Evolutionary conservation across 306 rosid genomes (phyloP), one percentile per base, ranked within the genome.

Genomic region (Alnus rubra): DNA sequence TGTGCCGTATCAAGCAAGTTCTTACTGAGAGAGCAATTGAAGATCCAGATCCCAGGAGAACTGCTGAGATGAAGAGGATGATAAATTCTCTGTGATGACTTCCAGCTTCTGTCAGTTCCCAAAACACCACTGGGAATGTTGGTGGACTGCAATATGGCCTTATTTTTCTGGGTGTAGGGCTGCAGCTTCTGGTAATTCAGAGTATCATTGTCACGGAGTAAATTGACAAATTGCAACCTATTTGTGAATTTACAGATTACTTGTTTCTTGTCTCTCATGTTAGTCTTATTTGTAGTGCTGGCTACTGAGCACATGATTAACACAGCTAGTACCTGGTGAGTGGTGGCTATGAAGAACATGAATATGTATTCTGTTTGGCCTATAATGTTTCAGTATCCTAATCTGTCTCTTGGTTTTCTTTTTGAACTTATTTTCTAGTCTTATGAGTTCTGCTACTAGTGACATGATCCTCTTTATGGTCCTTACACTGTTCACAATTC

Each of bases 11-110:
- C 89, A 95, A 95, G 88, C 98, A 95, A 0, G 97, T 95, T 49
- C 97, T 92, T 70, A 95, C 97, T 0, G 98, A 95, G 87, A 89
- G 97, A 75, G 98, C 97, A 71, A 89, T 91, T 49, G 97, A 89
- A 13, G 98, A 95, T n/a, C 95, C 97, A 31, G 97, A 95, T 80
- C 87, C 95, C 28, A 88, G 98, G 85, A 91, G 98, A 89, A 82
- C 96, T 71, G 94, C 95, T 65, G 98, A 95, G 87, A 92, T 95
- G 98, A 92, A 88, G 95, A 92, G 90, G 87, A 94, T 94, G 95
- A 78, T 92, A 83, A 94, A 94, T 75, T 83, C 84, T 59, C 85
- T 94, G 75, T 94, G 88, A 95, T 81, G 78, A 74, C 74, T 69
- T 82, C 15, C 74, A 56, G 28, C 14, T 31, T 59, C 13, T 80